Evolutionary conservation across 495 filamentous ascomycete genomes (phyloP), one percentile per base, ranked within the genome.

Genomic region (Aspergillus steynii): DNA sequence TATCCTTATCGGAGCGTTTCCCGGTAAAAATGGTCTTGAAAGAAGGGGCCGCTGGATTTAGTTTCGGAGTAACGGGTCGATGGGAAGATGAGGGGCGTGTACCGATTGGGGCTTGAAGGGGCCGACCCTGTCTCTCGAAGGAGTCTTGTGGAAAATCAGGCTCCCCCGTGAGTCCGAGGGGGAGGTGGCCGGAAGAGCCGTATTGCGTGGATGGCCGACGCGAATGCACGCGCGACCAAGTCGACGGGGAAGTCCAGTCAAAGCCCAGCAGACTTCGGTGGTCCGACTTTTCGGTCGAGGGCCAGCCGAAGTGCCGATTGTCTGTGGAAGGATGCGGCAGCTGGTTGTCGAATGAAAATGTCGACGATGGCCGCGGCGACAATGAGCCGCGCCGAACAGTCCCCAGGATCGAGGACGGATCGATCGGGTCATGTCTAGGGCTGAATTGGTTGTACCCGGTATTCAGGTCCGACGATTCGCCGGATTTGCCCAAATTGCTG

Each of bases 241-340:
- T 81, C 10, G 74, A 73, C 14, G 77, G 75, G 1, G 74, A 78
- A 46, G 80, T 79, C 87, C 87, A 89, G 53, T 84, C 80, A 27
- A 82, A 77, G 1, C 80, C 82, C 3, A 88, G 74, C 6, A 84
- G 83, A 55, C 84, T 84, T 63, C 79, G 77, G 53, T 84, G 85
- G 25, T 73, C 72, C 5, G 76, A 68, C 58, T 77, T 82, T 25
- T 86, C 83, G 9, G 74, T 72, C 7, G 80, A 78, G 3, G 83
- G 82, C 86, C 87, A 88, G 1, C 86, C 85, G 62, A 89, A 88
- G 32, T 85, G 83, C 47, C 82, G 84, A 29, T 87, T 90, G 50
- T 95, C 92, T 8, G 88, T 92, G 2, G 91, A 94, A 0, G 91
- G 92, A 59, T 90, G 83, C 1, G 90, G 89, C 50, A 94, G 80